These are phyloP conservation scores for Mollisiaceae sp. DNA, from an alignment of 2,329 filamentous ascomycete genomes.

Conservation along the genomic window DNA sequence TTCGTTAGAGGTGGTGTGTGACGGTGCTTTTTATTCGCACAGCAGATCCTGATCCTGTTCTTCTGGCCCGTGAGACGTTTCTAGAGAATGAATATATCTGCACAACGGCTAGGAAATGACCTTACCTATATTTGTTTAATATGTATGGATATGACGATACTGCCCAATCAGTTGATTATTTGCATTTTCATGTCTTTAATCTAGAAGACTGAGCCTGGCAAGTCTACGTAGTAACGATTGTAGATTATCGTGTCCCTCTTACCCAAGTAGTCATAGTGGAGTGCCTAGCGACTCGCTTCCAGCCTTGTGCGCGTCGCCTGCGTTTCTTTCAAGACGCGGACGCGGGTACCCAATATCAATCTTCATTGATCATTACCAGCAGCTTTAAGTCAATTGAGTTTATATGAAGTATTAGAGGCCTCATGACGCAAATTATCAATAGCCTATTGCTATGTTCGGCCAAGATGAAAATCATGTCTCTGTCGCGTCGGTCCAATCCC, in stretches of 20 bases:
- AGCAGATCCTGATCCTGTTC: too few relatives aligned
- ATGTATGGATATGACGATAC: too few relatives aligned
- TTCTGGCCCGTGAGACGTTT: too few relatives aligned
- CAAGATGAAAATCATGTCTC: constrained; percentile 36
- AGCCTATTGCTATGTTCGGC: constrained; percentile 42
- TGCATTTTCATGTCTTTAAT: too few relatives aligned
- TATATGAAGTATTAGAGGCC: constrained; percentile 30
- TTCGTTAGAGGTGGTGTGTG: neutral
- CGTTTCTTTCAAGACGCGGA: neutral
- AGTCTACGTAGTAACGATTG: too few relatives aligned
- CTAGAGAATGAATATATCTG: too few relatives aligned
- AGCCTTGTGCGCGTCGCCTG: constrained; percentile 12
- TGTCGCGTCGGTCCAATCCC: constrained; percentile 36
- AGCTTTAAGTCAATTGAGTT: constrained; percentile 19
- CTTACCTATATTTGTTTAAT: too few relatives aligned
- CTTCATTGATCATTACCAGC: neutral
- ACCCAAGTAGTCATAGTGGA: too few relatives aligned
- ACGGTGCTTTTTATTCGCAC: neutral
- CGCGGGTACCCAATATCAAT: neutral
- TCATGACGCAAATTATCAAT: constrained; percentile 40
- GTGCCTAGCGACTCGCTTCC: neutral
- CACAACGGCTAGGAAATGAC: too few relatives aligned
- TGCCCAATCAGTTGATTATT: too few relatives aligned
- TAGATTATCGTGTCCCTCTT: too few relatives aligned
- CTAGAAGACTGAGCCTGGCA: too few relatives aligned